Conservation (phyloP, 371 early-diverging fungal genomes). For the Umbelopsis sp. region DNA sequence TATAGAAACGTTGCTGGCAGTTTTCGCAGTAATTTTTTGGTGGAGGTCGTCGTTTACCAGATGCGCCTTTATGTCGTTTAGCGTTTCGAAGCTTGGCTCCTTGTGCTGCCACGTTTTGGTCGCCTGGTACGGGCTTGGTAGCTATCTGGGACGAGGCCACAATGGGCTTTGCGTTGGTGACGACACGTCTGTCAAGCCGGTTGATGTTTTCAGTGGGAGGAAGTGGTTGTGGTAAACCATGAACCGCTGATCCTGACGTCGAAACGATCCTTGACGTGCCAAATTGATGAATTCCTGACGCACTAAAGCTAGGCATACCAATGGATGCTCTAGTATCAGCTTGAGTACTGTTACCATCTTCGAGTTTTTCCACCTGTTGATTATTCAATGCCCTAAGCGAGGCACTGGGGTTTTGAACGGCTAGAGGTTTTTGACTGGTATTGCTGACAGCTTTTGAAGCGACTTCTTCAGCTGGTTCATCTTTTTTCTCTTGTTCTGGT, state of each 20-base stretch:
- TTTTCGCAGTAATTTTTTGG: slow-evolving; percentile 44
- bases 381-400: slow-evolving; percentile 1
- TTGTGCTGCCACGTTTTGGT: slow-evolving; percentile 12
- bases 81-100: slow-evolving; percentile 3
- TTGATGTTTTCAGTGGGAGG: slow-evolving; percentile 36
- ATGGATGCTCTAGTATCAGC: slow-evolving; percentile 1
- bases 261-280: slow-evolving; percentile 25
- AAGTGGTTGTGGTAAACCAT: slow-evolving; percentile 22
- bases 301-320: slow-evolving; percentile 1
- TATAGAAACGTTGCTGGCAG: slow-evolving; percentile 35
- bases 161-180: slow-evolving; percentile 28
- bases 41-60: slow-evolving; percentile 17
- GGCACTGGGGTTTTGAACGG: not conserved
- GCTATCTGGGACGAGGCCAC: not conserved
- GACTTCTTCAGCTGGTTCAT: not conserved
- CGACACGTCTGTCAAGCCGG: slow-evolving; percentile 36
- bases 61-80: slow-evolving; percentile 18
- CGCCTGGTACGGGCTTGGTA: slow-evolving; percentile 13
- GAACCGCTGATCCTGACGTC: slow-evolving; percentile 23
- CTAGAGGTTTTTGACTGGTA: not conserved
- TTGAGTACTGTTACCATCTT: not conserved
- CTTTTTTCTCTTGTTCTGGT: slow-evolving; percentile 4
- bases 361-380: slow-evolving; percentile 9
- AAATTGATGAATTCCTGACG: slow-evolving; percentile 6
- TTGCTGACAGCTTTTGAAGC: not conserved